Percentiles rank a stretch among this genome's conserved stretches.
Conservation (phyloP, 192 early-diverging fungal genomes). For the Coemansia sp. region DNA sequence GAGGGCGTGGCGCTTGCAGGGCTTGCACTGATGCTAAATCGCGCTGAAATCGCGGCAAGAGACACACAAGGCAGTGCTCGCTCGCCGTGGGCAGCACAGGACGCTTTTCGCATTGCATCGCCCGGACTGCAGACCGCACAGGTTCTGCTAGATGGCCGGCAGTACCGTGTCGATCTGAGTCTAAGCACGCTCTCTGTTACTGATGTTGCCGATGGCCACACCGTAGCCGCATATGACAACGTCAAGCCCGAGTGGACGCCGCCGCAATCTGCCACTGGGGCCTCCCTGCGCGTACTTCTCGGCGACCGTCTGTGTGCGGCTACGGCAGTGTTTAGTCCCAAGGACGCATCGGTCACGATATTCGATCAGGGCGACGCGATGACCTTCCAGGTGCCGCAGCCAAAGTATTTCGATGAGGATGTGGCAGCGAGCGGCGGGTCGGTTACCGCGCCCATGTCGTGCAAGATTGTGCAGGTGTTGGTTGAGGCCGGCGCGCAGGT, state of each 20-base stretch:
- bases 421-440: slow-evolving; percentile 54
- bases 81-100: slow-evolving; percentile 42
- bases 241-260: slow-evolving; percentile 24
- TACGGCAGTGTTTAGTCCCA: slow-evolving; percentile 57
- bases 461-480: slow-evolving; percentile 87
- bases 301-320: slow-evolving; percentile 58
- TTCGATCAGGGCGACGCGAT: slow-evolving; percentile 54
- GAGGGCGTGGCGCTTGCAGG: slow-evolving; percentile 77
- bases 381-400: slow-evolving; percentile 55
- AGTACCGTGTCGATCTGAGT: slow-evolving; percentile 18
- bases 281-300: slow-evolving; percentile 56
- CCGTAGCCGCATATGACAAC: slow-evolving; percentile 6
- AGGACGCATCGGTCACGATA: slow-evolving; percentile 55
- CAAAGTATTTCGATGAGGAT: slow-evolving; percentile 52
- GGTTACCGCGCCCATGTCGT: slow-evolving; percentile 93
- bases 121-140: slow-evolving; percentile 17
- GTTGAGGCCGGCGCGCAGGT: slow-evolving; percentile 75
- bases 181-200: neutral
- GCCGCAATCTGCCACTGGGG: slow-evolving; percentile 24
- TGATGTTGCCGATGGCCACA: neutral
- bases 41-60: slow-evolving; percentile 9
- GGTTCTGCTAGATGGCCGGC: slow-evolving; percentile 16
- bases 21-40: slow-evolving; percentile 49
- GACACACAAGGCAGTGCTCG: neutral
- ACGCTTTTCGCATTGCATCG: slow-evolving; percentile 52